Conservation (phyloP, 139 green algal species). For the Nannochloris sp. region DNA sequence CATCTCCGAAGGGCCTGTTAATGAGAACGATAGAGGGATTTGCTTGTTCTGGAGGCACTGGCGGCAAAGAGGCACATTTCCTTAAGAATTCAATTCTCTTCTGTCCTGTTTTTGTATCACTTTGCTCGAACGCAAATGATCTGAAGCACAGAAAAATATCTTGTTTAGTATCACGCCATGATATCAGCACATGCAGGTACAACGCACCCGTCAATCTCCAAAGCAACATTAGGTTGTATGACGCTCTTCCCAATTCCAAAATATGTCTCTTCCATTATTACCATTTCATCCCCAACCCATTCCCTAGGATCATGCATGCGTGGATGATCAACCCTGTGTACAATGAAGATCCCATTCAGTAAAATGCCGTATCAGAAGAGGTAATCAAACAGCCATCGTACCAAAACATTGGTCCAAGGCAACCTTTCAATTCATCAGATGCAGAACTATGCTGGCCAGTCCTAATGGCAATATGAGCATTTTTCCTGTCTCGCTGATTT, state of each 20-base stretch:
- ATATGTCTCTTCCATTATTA: constrained; percentile 1
- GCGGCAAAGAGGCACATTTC: constrained; percentile 8
- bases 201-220: constrained; percentile 1
- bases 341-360: background rate
- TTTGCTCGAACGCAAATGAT: background rate
- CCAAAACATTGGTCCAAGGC: constrained; percentile 12
- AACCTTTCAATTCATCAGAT: constrained; percentile 1
- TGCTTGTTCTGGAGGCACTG: background rate
- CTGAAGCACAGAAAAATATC: background rate
- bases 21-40: constrained; percentile 2
- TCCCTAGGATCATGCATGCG: background rate
- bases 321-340: constrained; percentile 11
- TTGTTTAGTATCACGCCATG: background rate
- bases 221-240: constrained; percentile 6
- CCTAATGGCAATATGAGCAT: background rate
- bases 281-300: constrained; percentile 3
- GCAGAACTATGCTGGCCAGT: constrained; percentile 2
- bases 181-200: background rate
- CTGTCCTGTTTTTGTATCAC: background rate
- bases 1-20: constrained; percentile 11
- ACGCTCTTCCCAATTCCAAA: constrained; percentile 6
- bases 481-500: background rate
- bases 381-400: background rate
- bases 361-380: background rate
- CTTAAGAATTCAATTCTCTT: constrained; percentile 8